A percentile compares a stretch with the other conserved stretches of the same genome.
Evolutionary conservation across 495 filamentous ascomycete genomes (phyloP).

Genomic region (Tuber borchii): DNA sequence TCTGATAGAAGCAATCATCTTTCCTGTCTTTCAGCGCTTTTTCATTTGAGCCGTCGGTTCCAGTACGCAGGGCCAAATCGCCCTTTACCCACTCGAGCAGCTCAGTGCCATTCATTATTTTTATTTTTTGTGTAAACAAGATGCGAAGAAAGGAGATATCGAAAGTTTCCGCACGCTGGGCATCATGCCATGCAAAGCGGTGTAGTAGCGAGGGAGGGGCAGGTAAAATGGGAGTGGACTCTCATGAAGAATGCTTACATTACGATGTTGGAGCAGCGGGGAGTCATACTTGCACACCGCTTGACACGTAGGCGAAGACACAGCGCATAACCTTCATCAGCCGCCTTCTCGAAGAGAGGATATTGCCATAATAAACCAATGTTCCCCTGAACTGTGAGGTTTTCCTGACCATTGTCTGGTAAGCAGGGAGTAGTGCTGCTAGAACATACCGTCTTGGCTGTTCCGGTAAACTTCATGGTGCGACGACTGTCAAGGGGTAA

Average conservation of each 20-base stretch:
- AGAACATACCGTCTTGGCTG: conserved; percentile 15
- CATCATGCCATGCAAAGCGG: conserved; percentile 36
- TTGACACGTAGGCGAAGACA: conserved; percentile 41
- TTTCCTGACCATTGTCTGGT: conserved; percentile 14
- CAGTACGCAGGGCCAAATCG: neutral
- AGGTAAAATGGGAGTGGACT: conserved; percentile 20
- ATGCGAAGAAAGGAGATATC: conserved; percentile 24
- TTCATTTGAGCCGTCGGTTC: conserved; percentile 7
- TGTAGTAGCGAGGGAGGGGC: conserved; percentile 32
- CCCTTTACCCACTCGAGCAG: neutral
- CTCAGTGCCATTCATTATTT: neutral
- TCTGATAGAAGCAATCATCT: neutral
- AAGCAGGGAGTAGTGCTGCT: conserved; percentile 24
- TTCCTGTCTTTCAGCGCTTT: conserved; percentile 12
- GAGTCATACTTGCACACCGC: conserved; percentile 40
- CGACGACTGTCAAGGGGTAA: neutral
- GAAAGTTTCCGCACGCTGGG: neutral
- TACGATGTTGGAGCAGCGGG: conserved; percentile 15
- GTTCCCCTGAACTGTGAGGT: conserved; percentile 14
- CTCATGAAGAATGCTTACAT: conserved; percentile 13
- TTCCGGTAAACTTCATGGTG: neutral
- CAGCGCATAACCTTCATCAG: conserved; percentile 35
- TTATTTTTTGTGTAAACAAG: neutral
- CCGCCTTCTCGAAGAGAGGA: conserved; percentile 16
- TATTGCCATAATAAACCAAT: conserved; percentile 31